Evolutionary conservation across 108 stramenopile genomes (phyloP), one percentile per base, ranked within the genome.

Genomic region (Stephanodiscus minutulus): DNA sequence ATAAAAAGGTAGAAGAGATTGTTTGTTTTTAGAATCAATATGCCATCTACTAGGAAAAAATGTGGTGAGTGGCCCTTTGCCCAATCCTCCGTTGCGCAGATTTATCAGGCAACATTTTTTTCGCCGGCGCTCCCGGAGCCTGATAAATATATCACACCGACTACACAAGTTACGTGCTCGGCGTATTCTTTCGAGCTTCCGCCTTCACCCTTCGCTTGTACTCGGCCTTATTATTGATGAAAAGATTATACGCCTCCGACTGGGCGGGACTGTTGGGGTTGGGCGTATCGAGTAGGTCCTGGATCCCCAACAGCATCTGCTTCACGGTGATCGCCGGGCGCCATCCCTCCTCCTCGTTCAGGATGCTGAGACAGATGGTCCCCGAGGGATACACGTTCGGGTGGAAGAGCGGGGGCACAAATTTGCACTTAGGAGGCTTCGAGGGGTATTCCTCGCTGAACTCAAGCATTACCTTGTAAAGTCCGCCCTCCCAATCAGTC

Each of bases 271-370:
- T 91, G 56, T 85, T 79, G 1, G 93, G 96, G 75, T 98, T 98
- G 1, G 98, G 97, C 48, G 92, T 89, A 76, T 98, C 95, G 46
- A 99, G 80, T 43, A 99, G 88, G 74, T 98, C 97, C 78, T 98
- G 98, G 76, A 98, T 97, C 33, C 98, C 98, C 73, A 97, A 73
- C 65, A 99, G 76, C 77, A 99, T 91, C 77, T 98, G 97, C 74
- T 97, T 96, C 49, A 99, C 77, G 9, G 97, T 98, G 81, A 98
- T 97, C 9, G 97, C 96, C 15, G 99, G 99, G 67, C 97, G 87
- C 99, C 99, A 99, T 15, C 93, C 99, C 73, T 99, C 96, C 74
- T 98, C 99, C 75, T 98, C 99, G 64, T 98, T 97, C 35, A 99
- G 71, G 72, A 99, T 98, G 67, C 89, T 91, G 18, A 99, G 84